Base-by-base conservation (phyloP, 495 filamentous ascomycete species). In the Sordaria brevicollis region DNA sequence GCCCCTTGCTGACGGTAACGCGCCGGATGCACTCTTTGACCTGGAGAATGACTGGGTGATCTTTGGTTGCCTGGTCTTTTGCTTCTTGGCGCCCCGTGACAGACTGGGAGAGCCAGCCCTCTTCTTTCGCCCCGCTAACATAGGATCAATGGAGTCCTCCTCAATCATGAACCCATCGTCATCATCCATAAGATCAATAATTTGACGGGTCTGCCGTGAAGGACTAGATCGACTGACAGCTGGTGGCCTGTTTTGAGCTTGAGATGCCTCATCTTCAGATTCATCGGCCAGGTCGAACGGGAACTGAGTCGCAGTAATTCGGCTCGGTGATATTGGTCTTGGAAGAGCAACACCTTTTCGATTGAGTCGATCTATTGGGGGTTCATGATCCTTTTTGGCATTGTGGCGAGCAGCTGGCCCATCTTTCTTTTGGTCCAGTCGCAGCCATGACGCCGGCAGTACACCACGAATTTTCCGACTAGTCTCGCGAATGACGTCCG, bases 401-500 rank as follows among this genome's bases (percentile, higher is more conserved):
- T 74, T 70, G 15, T 66, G 43, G 43, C 34, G 70, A 67, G 67
- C 78, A 74, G 65, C 78, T 65, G 68, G 54, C 65, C 69, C 73
- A n/a, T 76, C 67, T 33, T 77, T 72, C 70, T 79, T 77, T 67
- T 83, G 81, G 73, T 97, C 89, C 41, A 98, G 82, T 72, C 91
- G 87, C 57, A 96, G 84, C 90, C 91, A 97, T 4, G 94, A 97
- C 5, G 94, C 94, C 38, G 94, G 94, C 54, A 98, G 85, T 17
- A 97, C 93, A 38, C 94, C 94, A 68, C 88, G 89, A 57, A 94
- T 94, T 70, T 80, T 88, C 37, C 79, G 81, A 15, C 76, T 77
- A 65, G 83, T 80, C 41, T 72, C 74, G 15, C 80, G 84, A 31
- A 84, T 74, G 21, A 79, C 72, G 25, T 86, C 80, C 0, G 81